A percentile compares a stretch with the other conserved stretches of the same genome.
phyloP scores from a whole-genome alignment of 805 yeast genomes.

The Saturnispora mendoncae region DNA sequence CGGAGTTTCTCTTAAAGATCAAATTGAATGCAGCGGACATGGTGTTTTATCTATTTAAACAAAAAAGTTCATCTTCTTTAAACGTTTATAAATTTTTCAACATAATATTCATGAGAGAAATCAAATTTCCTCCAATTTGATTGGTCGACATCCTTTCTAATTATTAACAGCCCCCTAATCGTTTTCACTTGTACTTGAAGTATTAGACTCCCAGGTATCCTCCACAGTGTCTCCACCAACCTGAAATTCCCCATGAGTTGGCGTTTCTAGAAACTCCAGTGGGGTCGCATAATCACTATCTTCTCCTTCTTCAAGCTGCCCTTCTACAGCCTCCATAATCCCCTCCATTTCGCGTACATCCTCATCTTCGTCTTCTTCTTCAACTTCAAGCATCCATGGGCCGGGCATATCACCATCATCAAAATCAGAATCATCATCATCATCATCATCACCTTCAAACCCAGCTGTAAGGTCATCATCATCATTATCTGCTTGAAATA shows the following conservation, averaged over 20 bases:
- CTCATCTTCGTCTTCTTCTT: conserved; percentile 14
- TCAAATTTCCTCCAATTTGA: not conserved
- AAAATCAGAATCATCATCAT: conserved; percentile 11
- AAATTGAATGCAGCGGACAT: conserved; percentile 49
- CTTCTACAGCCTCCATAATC: not conserved
- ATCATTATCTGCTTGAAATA: conserved; percentile 15
- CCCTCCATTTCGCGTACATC: conserved; percentile 2
- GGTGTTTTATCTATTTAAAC: not conserved
- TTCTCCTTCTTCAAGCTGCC: not conserved
- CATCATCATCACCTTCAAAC: conserved; percentile 11
- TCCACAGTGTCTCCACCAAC: too few relatives aligned
- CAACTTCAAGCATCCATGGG: conserved; percentile 7
- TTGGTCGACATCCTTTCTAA: not conserved
- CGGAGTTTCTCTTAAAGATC: conserved; percentile 82
- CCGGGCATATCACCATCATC: conserved; percentile 16
- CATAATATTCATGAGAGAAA: not conserved
- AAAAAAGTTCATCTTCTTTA: not conserved
- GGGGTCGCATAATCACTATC: conserved; percentile 1
- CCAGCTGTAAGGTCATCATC: conserved; percentile 16
- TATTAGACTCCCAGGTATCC: too few relatives aligned
- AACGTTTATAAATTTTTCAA: not conserved
- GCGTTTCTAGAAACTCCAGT: conserved; percentile 1
- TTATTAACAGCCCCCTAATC: too few relatives aligned
- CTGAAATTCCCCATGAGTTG: too few relatives aligned
- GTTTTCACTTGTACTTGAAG: too few relatives aligned